Conservation (phyloP, 129 eudicot genomes). For the Calendula officinalis region DNA sequence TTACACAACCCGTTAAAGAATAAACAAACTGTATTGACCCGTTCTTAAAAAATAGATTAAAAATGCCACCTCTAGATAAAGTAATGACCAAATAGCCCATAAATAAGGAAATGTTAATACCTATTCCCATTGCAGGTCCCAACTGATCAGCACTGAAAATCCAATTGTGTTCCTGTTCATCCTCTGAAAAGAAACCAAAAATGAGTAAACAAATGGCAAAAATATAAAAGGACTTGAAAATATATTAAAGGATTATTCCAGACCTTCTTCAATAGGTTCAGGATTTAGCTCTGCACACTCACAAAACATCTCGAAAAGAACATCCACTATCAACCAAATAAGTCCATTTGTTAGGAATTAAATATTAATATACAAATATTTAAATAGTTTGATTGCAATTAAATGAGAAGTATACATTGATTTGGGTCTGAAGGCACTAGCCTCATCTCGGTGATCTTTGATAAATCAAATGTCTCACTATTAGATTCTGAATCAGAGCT, state of each 20-base stretch:
- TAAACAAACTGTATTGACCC: no score
- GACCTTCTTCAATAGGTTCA: slow-evolving; percentile 71
- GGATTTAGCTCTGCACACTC: slow-evolving; percentile 96
- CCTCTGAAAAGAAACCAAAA: slow-evolving; percentile 21
- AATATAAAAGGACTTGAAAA: not conserved
- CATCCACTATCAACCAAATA: slow-evolving; percentile 58
- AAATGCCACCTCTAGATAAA: slow-evolving; percentile 35
- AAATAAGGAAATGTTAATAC: not conserved
- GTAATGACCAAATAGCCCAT: not conserved
- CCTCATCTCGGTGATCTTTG: slow-evolving; percentile 77
- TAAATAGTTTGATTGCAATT: not conserved
- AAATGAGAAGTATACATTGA: slow-evolving; percentile 46
- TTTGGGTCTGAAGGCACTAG: slow-evolving; percentile 81
- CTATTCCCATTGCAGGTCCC: slow-evolving; percentile 41
- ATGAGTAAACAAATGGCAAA: not conserved
- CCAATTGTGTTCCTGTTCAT: slow-evolving; percentile 60
- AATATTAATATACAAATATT: not conserved
- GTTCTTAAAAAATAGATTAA: no score
- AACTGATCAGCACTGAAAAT: slow-evolving; percentile 88
- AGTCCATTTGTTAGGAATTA: not conserved
- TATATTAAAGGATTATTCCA: not conserved
- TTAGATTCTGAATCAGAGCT: slow-evolving; percentile 49
- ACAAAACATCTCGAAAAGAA: slow-evolving; percentile 68
- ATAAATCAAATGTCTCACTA: slow-evolving; percentile 44
- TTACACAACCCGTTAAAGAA: no score